phyloP scores from a whole-genome alignment of 371 early-diverging fungal species.

The Mortierella sp. region DNA sequence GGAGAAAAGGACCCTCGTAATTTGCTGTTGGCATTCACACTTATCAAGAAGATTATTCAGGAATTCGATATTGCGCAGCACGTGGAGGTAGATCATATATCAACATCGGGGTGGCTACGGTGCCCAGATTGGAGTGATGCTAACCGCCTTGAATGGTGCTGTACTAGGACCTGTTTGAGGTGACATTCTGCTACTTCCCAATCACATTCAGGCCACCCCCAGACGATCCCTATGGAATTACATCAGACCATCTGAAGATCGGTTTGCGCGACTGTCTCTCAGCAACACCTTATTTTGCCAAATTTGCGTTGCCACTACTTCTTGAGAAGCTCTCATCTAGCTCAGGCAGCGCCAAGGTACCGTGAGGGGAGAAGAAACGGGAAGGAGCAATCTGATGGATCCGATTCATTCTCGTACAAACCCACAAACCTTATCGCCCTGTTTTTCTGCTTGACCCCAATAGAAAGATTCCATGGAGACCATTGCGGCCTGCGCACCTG shows the following conservation, averaged over 20 bases:
- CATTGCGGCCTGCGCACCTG: constrained; percentile 79
- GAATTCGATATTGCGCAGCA: constrained; percentile 80
- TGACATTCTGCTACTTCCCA: constrained; percentile 97
- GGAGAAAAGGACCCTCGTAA: constrained; percentile 99
- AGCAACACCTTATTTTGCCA: constrained; percentile 79
- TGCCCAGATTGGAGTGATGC: too few relatives aligned
- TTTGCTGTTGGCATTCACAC: constrained; percentile 85
- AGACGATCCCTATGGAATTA: constrained; percentile 92
- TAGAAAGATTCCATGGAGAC: constrained; percentile 91
- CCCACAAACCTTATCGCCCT: constrained; percentile 20
- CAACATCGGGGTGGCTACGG: too few relatives aligned
- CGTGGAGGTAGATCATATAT: constrained; percentile 68
- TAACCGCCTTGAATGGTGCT: too few relatives aligned
- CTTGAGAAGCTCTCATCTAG: constrained; percentile 90
- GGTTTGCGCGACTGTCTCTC: constrained; percentile 74
- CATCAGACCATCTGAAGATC: constrained; percentile 88
- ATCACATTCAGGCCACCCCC: constrained; percentile 97
- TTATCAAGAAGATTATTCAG: constrained; percentile 70
- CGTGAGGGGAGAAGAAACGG: not conserved
- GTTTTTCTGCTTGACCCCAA: constrained; percentile 14
- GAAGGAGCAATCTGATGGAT: not conserved
- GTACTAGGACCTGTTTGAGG: constrained; percentile 86
- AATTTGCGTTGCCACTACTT: constrained; percentile 85
- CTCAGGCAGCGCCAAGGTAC: constrained; percentile 88
- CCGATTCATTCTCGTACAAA: constrained; percentile 15